Evolutionary conservation across 257 asterid species (phyloP), one percentile per base, ranked within the genome.

Genomic region (Asclepias syriaca): DNA sequence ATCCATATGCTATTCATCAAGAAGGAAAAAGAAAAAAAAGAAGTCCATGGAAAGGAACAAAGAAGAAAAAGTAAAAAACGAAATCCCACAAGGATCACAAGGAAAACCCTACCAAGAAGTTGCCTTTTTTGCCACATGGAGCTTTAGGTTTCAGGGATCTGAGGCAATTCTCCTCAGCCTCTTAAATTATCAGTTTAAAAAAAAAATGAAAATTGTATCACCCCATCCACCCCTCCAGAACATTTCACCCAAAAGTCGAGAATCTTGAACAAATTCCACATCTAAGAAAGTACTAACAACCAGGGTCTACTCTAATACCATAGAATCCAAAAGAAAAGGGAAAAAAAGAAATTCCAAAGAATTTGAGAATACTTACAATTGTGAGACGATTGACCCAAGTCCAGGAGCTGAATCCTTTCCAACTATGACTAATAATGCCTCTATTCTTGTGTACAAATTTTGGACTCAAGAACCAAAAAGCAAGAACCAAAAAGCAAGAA

Each of bases 131-230:
- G 88, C 81, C 90, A 86, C 87, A 77, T 86, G 93, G 82, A 77
- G 81, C 68, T 77, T 77, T 78, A 72, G 83, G 82, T 88, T 85
- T 84, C 96, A 82, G 80, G 93, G 92, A 90, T 90, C 90, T 80
- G 70, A 90, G 89, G 87, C 75, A 87, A 90, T 77, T 78, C 88
- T 22, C 76, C 85, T 79, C 83, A 78, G 79, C 93, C 94, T 79
- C 88, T 58, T 48, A 77, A 85, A 84, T 65, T 59, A 71, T 63
- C 18, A 45, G 48, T 80, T 65, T 29, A 2, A 70, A 53, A 63
- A 70, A 24, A 24, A 0, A 24, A n/a, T n/a, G 40, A 22, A 79
- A 46, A 65, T 43, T 69, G 18, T 57, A 64, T 70, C 39, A 29
- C 39, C 39, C 39, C 39, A 34, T 3, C 45, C 70, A 29, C 72